These are phyloP conservation scores for Cercophora sp. DNA, from an alignment of 495 filamentous ascomycete species.

Conservation along the genomic window DNA sequence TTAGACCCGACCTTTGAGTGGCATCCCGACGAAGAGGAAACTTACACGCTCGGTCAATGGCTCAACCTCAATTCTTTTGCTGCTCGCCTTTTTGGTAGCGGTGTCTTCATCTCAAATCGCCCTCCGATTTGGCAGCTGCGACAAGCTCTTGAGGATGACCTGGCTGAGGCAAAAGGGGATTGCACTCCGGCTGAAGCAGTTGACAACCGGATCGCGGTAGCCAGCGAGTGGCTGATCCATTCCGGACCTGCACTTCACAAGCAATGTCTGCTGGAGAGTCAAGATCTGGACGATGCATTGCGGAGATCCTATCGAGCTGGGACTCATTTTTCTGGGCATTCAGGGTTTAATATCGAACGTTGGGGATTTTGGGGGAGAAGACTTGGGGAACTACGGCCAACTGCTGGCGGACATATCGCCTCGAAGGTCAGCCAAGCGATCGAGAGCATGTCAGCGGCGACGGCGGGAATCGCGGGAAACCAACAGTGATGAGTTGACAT, in stretches of 20 bases:
- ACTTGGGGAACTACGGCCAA: constrained; percentile 3
- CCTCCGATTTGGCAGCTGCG: constrained; percentile 1
- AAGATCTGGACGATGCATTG: constrained; percentile 2
- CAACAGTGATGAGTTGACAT: too few relatives aligned
- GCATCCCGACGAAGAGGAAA: constrained; percentile 2
- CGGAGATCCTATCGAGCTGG: constrained; percentile 1
- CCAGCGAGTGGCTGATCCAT: constrained; percentile 9
- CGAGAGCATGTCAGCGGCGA: neutral
- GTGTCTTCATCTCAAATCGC: neutral
- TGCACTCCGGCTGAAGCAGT: constrained; percentile 9
- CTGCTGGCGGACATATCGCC: neutral
- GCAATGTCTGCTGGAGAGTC: constrained; percentile 7
- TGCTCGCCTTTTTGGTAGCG: constrained; percentile 1
- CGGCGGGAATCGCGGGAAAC: constrained; percentile 1
- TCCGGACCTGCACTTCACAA: constrained; percentile 3
- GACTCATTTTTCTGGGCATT: constrained; percentile 2
- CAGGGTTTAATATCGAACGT: constrained; percentile 4
- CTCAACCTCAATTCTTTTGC: constrained; percentile 9
- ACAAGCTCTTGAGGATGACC: neutral
- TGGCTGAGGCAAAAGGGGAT: constrained; percentile 9
- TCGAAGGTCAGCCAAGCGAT: neutral
- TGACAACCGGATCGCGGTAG: constrained; percentile 9
- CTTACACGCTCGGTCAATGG: neutral
- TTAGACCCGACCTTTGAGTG: constrained; percentile 1
- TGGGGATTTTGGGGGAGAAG: constrained; percentile 12